Evolutionary conservation across 352 stramenopile genomes (phyloP).

Genomic region (Phytopythium cucurbitacearum): DNA sequence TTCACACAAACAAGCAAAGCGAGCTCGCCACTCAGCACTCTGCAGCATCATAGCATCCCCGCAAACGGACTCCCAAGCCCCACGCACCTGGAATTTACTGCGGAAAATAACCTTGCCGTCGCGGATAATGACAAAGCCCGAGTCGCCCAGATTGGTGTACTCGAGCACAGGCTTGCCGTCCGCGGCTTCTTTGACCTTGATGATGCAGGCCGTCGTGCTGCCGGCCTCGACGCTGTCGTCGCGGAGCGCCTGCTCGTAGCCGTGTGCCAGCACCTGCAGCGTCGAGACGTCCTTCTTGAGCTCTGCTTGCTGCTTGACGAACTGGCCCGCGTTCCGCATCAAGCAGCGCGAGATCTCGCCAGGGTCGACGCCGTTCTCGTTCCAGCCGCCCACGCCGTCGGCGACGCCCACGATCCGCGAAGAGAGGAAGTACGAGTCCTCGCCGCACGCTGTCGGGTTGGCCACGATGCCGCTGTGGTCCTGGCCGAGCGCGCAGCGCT

Average conservation of each 20-base stretch:
- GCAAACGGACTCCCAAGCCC: background rate
- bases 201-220: slow-evolving; percentile 74
- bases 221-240: slow-evolving; percentile 74
- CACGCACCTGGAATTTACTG: slow-evolving; percentile 61
- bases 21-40: background rate
- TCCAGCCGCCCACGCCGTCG: slow-evolving; percentile 75
- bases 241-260: slow-evolving; percentile 48
- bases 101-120: slow-evolving; percentile 57
- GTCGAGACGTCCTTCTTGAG: slow-evolving; percentile 32
- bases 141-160: slow-evolving; percentile 80
- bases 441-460: slow-evolving; percentile 50
- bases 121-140: slow-evolving; percentile 70
- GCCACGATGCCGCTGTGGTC: slow-evolving; percentile 39
- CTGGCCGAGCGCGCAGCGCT: slow-evolving; percentile 50
- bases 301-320: slow-evolving; percentile 32
- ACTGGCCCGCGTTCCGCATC: slow-evolving; percentile 59
- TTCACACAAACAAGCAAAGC: slow-evolving; percentile 2
- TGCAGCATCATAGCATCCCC: background rate
- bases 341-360: slow-evolving; percentile 71
- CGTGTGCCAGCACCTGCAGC: slow-evolving; percentile 48
- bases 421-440: slow-evolving; percentile 77
- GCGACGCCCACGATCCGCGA: slow-evolving; percentile 60
- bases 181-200: slow-evolving; percentile 47
- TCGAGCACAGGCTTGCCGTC: slow-evolving; percentile 51
- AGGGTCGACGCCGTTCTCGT: slow-evolving; percentile 77